phyloP scores from a whole-genome alignment of 108 stramenopile species.

The Nitzschia sp. region DNA sequence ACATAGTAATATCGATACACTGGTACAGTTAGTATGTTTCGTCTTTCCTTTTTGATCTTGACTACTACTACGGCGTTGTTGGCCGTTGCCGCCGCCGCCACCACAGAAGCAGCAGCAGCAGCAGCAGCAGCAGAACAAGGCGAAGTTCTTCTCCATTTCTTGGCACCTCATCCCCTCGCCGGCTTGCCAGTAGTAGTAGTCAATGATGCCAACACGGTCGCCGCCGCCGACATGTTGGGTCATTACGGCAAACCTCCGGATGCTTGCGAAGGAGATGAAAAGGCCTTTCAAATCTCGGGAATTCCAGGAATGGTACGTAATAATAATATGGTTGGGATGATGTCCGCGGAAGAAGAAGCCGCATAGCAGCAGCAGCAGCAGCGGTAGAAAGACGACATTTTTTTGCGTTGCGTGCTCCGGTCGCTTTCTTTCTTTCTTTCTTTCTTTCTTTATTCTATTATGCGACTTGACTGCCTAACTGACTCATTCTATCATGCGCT shows the following conservation, averaged over 20 bases:
- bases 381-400: no score
- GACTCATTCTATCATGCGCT: no score
- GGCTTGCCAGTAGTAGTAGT: neutral
- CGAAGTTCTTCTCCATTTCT: constrained; percentile 1
- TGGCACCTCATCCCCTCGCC: constrained; percentile 3
- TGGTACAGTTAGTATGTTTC: no score
- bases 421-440: neutral
- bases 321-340: neutral
- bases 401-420: no score
- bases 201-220: neutral
- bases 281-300: constrained; percentile 18
- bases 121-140: neutral
- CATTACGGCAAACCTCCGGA: constrained; percentile 26
- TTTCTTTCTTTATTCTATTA: neutral
- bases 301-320: constrained; percentile 23
- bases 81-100: no score
- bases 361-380: no score
- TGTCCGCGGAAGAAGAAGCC: neutral
- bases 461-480: no score
- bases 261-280: constrained; percentile 17
- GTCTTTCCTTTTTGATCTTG: no score
- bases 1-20: no score
- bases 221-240: neutral
- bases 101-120: no score
- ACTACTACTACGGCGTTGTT: no score